Evolutionary conservation across 768 basidiomycete genomes (phyloP).

Genomic region (Hericium alpestre): DNA sequence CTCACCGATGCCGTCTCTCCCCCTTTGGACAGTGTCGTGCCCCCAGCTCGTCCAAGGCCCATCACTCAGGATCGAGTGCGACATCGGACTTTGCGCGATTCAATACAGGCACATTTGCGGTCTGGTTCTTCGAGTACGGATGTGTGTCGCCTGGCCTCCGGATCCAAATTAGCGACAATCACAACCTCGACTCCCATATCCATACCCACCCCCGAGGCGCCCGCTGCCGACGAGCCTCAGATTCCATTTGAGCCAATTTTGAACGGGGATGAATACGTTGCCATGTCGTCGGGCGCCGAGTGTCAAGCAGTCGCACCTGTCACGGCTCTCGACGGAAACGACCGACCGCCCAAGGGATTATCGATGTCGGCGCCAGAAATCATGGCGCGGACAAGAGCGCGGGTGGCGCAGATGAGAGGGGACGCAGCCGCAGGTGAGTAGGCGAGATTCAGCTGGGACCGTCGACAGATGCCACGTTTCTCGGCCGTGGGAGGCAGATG

Average conservation of each 20-base stretch:
- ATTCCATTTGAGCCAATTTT: not conserved
- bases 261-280: not conserved
- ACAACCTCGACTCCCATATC: too few relatives aligned
- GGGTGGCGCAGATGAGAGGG: slow-evolving; percentile 9
- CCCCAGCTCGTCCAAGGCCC: not conserved
- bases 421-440: not conserved
- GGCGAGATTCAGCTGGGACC: slow-evolving; percentile 5
- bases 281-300: not conserved
- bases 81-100: slow-evolving; percentile 33
- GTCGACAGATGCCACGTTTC: not conserved
- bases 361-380: slow-evolving; percentile 14
- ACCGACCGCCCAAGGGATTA: slow-evolving; percentile 12
- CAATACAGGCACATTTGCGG: slow-evolving; percentile 38
- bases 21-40: not conserved
- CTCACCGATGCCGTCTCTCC: too few relatives aligned
- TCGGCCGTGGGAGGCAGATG: not conserved
- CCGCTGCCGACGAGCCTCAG: not conserved
- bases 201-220: not conserved
- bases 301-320: too few relatives aligned
- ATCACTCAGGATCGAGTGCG: slow-evolving; percentile 17
- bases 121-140: not conserved
- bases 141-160: not conserved
- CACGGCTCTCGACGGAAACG: not conserved
- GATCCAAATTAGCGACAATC: too few relatives aligned
- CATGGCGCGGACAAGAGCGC: slow-evolving; percentile 22